phyloP scores from a whole-genome alignment of 2,329 filamentous ascomycete species.

The Hypomyces rosellus region DNA sequence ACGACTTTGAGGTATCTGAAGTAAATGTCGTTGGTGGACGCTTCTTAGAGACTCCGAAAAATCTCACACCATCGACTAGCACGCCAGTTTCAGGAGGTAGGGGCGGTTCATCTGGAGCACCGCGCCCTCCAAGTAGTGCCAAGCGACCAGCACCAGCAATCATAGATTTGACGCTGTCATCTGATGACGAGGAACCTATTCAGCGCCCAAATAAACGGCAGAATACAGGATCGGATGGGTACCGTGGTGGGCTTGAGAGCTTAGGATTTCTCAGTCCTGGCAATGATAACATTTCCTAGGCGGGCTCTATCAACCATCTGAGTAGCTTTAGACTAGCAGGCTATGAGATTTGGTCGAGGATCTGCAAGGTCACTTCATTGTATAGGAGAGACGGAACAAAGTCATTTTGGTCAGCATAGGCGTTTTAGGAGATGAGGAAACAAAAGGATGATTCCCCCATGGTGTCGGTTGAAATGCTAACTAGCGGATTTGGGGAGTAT shows the following conservation, averaged over 20 bases:
- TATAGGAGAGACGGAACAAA: neutral
- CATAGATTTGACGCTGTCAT: constrained; percentile 53
- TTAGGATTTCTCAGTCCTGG: constrained; percentile 8
- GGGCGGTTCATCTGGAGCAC: constrained; percentile 30
- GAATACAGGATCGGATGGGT: constrained; percentile 23
- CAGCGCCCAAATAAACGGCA: constrained; percentile 44
- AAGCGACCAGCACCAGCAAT: constrained; percentile 48
- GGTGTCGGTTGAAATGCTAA: constrained; percentile 5
- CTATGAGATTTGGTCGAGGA: neutral
- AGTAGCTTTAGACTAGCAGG: neutral
- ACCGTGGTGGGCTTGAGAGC: constrained; percentile 10
- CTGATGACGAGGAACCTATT: constrained; percentile 45
- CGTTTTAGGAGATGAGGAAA: constrained; percentile 15
- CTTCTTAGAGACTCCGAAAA: constrained; percentile 31
- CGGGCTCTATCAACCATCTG: neutral
- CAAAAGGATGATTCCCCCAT: constrained; percentile 25
- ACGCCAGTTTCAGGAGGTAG: constrained; percentile 33
- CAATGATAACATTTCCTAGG: constrained; percentile 4
- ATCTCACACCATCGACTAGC: constrained; percentile 27
- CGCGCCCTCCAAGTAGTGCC: constrained; percentile 32
- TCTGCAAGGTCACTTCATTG: neutral
- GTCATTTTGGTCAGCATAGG: constrained; percentile 13
- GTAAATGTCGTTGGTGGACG: constrained; percentile 30
- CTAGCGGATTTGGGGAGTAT: neutral
- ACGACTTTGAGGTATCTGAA: constrained; percentile 45